These are phyloP conservation scores for Sugiyamaella pinicola DNA, from an alignment of 1,139 yeast species.

Conservation along the genomic window DNA sequence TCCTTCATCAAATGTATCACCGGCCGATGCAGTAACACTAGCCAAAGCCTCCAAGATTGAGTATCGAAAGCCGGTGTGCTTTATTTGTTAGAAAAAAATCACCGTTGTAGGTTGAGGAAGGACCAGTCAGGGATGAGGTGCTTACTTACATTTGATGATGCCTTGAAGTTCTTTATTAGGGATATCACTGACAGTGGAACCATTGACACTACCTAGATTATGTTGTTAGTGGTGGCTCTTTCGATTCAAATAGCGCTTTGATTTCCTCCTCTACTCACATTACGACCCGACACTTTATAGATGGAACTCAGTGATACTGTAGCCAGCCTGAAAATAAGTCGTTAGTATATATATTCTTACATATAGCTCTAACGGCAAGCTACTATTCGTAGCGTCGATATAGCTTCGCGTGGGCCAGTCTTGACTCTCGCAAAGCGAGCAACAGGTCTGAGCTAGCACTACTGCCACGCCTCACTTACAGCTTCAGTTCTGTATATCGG, in stretches of 20 bases:
- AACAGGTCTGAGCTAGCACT: too few species aligned
- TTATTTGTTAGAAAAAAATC: neutral
- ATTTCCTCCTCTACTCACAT: slow-evolving; percentile 35
- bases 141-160: slow-evolving; percentile 34
- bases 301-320: slow-evolving; percentile 33
- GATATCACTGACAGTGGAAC: slow-evolving; percentile 40
- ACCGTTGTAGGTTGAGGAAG: too few species aligned
- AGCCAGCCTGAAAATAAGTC: slow-evolving; percentile 30
- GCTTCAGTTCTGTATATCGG: slow-evolving; percentile 35
- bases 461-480: too few species aligned
- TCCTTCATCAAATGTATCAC: slow-evolving; percentile 41
- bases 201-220: slow-evolving; percentile 36
- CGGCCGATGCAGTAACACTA: slow-evolving; percentile 32
- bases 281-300: slow-evolving; percentile 35
- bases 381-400: too few species aligned
- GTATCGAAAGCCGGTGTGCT: slow-evolving; percentile 38
- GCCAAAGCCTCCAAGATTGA: slow-evolving; percentile 35
- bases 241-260: neutral
- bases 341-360: neutral
- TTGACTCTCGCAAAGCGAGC: too few species aligned
- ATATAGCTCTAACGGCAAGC: too few species aligned
- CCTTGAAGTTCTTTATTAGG: slow-evolving; percentile 35
- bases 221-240: neutral
- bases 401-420: too few species aligned
- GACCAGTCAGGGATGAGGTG: too few species aligned